Conservation (phyloP, 1,139 yeast genomes). For the Pichia sp. region DNA sequence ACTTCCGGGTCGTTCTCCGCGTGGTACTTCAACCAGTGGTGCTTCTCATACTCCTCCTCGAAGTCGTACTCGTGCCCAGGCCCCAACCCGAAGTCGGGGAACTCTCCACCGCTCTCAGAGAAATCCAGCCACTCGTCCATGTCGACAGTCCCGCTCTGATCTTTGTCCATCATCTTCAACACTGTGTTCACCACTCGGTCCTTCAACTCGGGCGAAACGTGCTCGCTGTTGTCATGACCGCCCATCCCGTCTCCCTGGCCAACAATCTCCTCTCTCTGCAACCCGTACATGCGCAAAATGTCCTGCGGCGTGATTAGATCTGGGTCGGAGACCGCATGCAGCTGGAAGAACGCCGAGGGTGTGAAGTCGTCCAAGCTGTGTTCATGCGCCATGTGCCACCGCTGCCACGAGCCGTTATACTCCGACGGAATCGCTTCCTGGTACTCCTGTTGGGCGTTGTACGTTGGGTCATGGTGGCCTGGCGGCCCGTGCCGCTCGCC, state of each 20-base stretch:
- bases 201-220: constrained; percentile 50
- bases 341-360: constrained; percentile 69
- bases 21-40: constrained; percentile 90
- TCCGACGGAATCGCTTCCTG: constrained; percentile 28
- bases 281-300: constrained; percentile 76
- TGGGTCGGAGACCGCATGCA: constrained; percentile 63
- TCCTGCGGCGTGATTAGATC: constrained; percentile 59
- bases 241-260: constrained; percentile 95
- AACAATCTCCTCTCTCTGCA: constrained; percentile 63
- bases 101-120: constrained; percentile 57
- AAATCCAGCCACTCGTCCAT: constrained; percentile 71
- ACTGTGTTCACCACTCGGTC: constrained; percentile 55
- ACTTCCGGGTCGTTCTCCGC: constrained; percentile 80
- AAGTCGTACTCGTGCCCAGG: constrained; percentile 97
- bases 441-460: constrained; percentile 20
- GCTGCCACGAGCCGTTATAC: constrained; percentile 51
- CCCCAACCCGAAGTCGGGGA: constrained; percentile 92
- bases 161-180: constrained; percentile 56
- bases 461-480: neutral
- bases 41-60: constrained; percentile 88
- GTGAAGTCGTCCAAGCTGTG: constrained; percentile 75
- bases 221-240: constrained; percentile 58
- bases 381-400: constrained; percentile 88
- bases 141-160: constrained; percentile 62
- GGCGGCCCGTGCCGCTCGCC: neutral